phyloP scores from a whole-genome alignment of 345 rosid genomes.

The Eucalyptus lansdowneana region DNA sequence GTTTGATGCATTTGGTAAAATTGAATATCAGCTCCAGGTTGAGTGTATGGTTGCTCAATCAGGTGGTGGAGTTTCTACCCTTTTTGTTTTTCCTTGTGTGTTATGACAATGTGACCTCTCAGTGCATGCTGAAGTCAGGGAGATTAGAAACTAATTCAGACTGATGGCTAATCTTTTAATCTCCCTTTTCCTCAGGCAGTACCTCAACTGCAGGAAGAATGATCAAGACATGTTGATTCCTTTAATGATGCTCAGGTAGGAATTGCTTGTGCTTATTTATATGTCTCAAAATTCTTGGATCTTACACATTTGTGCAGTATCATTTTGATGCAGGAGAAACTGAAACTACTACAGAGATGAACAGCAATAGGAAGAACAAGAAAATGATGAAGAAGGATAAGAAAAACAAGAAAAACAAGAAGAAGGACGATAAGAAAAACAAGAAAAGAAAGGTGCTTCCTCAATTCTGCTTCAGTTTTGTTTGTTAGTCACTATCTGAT shows the following conservation, averaged over 20 bases:
- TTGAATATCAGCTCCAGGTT: not conserved
- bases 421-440: not conserved
- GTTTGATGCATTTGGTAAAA: not conserved
- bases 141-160: not conserved
- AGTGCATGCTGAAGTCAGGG: not conserved
- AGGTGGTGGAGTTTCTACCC: not conserved
- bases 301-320: not conserved
- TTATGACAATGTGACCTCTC: not conserved
- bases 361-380: not conserved
- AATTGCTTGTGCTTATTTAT: not conserved
- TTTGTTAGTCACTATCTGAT: not conserved
- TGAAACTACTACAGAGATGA: not conserved
- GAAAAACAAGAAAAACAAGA: not conserved
- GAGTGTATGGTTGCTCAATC: not conserved
- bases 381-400: not conserved
- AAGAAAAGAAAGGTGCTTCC: not conserved
- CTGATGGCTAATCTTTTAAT: not conserved
- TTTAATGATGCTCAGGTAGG: constrained; percentile 35
- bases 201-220: constrained; percentile 43
- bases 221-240: constrained; percentile 50
- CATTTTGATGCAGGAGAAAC: not conserved
- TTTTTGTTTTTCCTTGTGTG: not conserved
- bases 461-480: not conserved
- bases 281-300: not conserved
- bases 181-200: constrained; percentile 29